Evolutionary conservation across 768 basidiomycete species (phyloP).

Genomic region (Rhodotorula kratochvilovae): DNA sequence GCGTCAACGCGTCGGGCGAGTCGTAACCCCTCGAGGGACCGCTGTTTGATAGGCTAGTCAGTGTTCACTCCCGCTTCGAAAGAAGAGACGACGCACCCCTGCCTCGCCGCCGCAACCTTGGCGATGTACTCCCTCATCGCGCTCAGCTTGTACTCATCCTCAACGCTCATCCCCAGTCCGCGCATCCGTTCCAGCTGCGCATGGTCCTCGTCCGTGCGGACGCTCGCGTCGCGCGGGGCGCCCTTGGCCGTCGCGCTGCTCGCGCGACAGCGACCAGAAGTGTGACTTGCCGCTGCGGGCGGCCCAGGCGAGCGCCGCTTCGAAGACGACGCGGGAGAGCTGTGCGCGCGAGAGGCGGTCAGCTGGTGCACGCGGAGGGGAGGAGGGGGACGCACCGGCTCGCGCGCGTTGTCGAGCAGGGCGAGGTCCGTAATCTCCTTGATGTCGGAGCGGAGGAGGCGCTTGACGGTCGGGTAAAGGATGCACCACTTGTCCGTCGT

Average conservation of each 20-base stretch:
- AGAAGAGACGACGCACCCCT: constrained; percentile 59
- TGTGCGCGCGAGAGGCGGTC: constrained; percentile 35
- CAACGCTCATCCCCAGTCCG: constrained; percentile 75
- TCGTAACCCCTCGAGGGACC: constrained; percentile 15
- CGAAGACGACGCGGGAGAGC: constrained; percentile 69
- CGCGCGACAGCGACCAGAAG: constrained; percentile 51
- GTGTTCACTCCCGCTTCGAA: no score
- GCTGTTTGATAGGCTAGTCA: neutral
- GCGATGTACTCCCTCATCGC: constrained; percentile 85
- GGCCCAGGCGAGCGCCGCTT: constrained; percentile 82
- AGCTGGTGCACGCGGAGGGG: constrained; percentile 9
- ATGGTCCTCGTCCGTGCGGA: constrained; percentile 70
- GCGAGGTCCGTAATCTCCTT: constrained; percentile 66
- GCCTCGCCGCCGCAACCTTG: constrained; percentile 81
- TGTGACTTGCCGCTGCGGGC: constrained; percentile 71
- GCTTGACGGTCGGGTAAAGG: constrained; percentile 80
- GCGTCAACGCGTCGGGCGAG: constrained; percentile 5
- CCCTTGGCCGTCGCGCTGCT: constrained; percentile 14
- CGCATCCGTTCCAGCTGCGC: constrained; percentile 69
- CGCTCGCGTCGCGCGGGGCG: constrained; percentile 32
- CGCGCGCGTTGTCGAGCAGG: constrained; percentile 69
- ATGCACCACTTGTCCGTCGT: constrained; percentile 94
- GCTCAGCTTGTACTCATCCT: constrained; percentile 79
- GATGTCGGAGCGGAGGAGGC: constrained; percentile 79
- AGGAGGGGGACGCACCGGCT: constrained; percentile 58